Evolutionary conservation across 352 stramenopile species (phyloP).

Genomic region (Lagenidium giganteum): DNA sequence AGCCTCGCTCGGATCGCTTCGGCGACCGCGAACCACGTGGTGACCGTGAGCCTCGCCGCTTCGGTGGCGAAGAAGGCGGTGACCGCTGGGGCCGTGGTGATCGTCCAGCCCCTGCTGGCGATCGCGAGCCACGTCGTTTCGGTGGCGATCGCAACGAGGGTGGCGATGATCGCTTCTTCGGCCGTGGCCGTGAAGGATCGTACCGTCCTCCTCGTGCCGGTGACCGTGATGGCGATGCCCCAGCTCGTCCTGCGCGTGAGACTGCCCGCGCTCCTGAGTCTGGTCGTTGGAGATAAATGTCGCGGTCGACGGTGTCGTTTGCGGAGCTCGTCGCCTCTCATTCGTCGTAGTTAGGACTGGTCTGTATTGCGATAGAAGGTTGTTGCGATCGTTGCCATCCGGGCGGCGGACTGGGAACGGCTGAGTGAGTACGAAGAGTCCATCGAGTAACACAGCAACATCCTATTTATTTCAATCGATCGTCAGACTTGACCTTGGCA

Average conservation of each 20-base stretch:
- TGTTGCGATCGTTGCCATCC: too few relatives aligned
- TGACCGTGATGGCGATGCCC: slow-evolving; percentile 15
- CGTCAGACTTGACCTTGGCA: too few relatives aligned
- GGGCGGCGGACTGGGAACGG: too few relatives aligned
- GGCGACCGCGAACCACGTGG: slow-evolving; percentile 22
- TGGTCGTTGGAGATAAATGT: slow-evolving; percentile 64
- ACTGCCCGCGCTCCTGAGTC: slow-evolving; percentile 43
- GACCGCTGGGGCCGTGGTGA: slow-evolving; percentile 9
- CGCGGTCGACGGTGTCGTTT: slow-evolving; percentile 34
- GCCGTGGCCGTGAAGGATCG: slow-evolving; percentile 35
- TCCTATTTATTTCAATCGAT: too few relatives aligned
- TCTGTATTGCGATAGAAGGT: too few relatives aligned
- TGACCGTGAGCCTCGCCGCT: slow-evolving; percentile 25
- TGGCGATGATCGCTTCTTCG: slow-evolving; percentile 46
- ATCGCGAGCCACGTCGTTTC: slow-evolving; percentile 3
- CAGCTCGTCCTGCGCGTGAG: slow-evolving; percentile 20
- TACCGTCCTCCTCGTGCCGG: slow-evolving; percentile 47
- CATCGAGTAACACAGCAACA: too few relatives aligned
- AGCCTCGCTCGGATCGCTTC: slow-evolving; percentile 19
- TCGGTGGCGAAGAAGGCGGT: slow-evolving; percentile 20
- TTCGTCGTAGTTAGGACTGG: too few relatives aligned
- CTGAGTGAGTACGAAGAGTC: too few relatives aligned
- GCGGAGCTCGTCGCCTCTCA: too few relatives aligned
- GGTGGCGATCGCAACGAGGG: slow-evolving; percentile 13
- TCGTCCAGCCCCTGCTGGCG: slow-evolving; percentile 1